A percentile compares a stretch with the other conserved stretches of the same genome.
Evolutionary conservation across 352 stramenopile genomes (phyloP).

Genomic region (Phytopythium kandeliae): DNA sequence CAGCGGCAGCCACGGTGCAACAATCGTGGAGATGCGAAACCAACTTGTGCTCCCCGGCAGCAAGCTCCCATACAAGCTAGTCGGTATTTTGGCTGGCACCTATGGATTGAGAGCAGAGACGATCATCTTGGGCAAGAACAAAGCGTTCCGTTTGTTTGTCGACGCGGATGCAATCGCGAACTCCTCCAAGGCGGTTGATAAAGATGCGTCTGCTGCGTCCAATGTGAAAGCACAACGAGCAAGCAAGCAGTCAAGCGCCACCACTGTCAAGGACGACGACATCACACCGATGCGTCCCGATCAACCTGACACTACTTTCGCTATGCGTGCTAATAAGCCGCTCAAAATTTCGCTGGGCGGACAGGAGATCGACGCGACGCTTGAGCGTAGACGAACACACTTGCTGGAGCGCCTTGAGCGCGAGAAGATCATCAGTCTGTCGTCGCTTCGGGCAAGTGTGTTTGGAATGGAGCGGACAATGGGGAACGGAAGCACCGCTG

Average conservation of each 20-base stretch:
- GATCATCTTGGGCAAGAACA: constrained; percentile 80
- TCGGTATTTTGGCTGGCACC: constrained; percentile 55
- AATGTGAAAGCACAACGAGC: neutral
- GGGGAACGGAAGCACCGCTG: neutral
- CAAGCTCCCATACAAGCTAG: constrained; percentile 75
- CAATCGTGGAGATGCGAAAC: constrained; percentile 72
- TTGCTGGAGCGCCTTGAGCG: constrained; percentile 50
- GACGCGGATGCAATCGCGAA: constrained; percentile 13
- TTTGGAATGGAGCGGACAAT: constrained; percentile 54
- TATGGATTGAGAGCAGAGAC: constrained; percentile 71
- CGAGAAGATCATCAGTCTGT: constrained; percentile 79
- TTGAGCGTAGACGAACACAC: constrained; percentile 44
- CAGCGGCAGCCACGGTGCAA: constrained; percentile 49
- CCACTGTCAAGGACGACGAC: neutral
- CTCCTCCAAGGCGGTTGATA: neutral
- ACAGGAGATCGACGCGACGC: constrained; percentile 55
- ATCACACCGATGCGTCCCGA: constrained; percentile 5
- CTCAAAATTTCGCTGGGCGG: constrained; percentile 54
- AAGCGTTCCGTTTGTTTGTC: constrained; percentile 67
- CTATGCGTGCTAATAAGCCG: constrained; percentile 43
- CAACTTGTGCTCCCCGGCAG: constrained; percentile 62
- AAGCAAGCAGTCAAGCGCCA: neutral
- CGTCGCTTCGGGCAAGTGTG: constrained; percentile 67
- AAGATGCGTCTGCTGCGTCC: neutral
- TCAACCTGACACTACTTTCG: constrained; percentile 13